Evolutionary conservation across 1,139 yeast species (phyloP), one percentile per base, ranked within the genome.

Genomic region (Pichia kudriavzevii): DNA sequence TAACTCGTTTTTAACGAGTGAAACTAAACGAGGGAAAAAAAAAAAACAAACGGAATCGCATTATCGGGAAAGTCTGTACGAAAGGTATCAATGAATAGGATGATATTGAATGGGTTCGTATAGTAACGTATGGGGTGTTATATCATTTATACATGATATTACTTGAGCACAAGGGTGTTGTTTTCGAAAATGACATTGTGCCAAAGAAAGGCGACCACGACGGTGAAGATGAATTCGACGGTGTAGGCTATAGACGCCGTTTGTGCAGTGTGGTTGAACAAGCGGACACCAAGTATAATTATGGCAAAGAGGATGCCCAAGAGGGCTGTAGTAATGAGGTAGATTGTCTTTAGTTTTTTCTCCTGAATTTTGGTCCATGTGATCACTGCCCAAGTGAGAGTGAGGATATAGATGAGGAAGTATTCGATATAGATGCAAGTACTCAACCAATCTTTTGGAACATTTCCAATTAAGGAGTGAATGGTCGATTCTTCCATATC

Each of bases 401-500:
- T 45, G 1, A 47, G 18, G 3, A 44, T 5, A 28, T 43, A 47
- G 1, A 49, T 37, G 1, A 38, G 26, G 5, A 49, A 22, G 19
- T 50, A 38, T 39, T 52, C 49, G 27, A 47, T 22, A 34, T 47
- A 51, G 27, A 56, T 47, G 11, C 48, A 8, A 18, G 39, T 36
- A n/a, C 50, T 45, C 23, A 55, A 32, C n/a, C 46, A 39, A 26
- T 41, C 43, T 15, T 36, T 36, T 10, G 41, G 32, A 7, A 38
- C 35, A n/a, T 46, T 47, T 26, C 53, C 48, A 22, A 55, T 40
- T 15, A 57, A 23, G 2, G 56, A 50, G 32, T 46, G 53, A 22
- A 52, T 36, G 5, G 46, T 35, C 9, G 56, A 45, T 16, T 46
- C 47, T 23, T 55, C 55, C 14, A 56, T 15, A 34, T 52, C 59